These are phyloP conservation scores for Fusarium sp. DNA, from an alignment of 2,329 filamentous ascomycete genomes.

Conservation along the genomic window DNA sequence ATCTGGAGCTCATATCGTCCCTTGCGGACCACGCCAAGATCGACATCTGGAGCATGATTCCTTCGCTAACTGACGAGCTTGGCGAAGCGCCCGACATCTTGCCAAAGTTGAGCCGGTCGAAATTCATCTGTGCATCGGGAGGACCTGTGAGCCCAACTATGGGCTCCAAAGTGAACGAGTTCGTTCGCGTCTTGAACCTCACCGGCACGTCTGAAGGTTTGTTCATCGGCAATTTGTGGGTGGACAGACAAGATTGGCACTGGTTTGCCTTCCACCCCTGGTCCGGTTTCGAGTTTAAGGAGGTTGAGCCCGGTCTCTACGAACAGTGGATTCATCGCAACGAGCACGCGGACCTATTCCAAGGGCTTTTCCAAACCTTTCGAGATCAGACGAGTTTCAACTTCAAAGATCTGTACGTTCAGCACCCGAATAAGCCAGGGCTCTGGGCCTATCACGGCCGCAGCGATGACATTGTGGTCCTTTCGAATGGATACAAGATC, in stretches of 20 bases:
- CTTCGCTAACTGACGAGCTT: slow-evolving; percentile 54
- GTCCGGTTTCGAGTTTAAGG: slow-evolving; percentile 54
- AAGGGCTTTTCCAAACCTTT: slow-evolving; percentile 55
- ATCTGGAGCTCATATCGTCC: slow-evolving; percentile 53
- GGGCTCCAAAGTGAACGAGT: slow-evolving; percentile 51
- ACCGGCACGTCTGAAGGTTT: slow-evolving; percentile 55
- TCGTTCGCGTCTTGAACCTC: slow-evolving; percentile 53
- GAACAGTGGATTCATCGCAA: slow-evolving; percentile 55
- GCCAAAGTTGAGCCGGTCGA: slow-evolving; percentile 50
- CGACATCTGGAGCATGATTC: slow-evolving; percentile 58
- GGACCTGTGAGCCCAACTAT: slow-evolving; percentile 23
- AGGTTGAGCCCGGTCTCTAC: slow-evolving; percentile 49
- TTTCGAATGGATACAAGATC: slow-evolving; percentile 54
- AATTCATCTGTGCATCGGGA: slow-evolving; percentile 58
- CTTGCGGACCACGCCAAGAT: slow-evolving; percentile 54
- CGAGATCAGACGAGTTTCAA: slow-evolving; percentile 46
- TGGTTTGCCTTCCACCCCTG: slow-evolving; percentile 54
- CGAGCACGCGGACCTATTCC: slow-evolving; percentile 48
- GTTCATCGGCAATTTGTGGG: slow-evolving; percentile 53
- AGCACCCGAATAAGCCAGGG: slow-evolving; percentile 47
- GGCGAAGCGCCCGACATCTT: slow-evolving; percentile 52
- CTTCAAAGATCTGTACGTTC: slow-evolving; percentile 51
- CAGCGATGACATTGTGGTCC: slow-evolving; percentile 51
- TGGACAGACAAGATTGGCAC: slow-evolving; percentile 49
- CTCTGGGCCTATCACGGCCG: slow-evolving; percentile 52